Conservation (phyloP, 2,329 filamentous ascomycete genomes). For the Aspergillus amoenus region DNA sequence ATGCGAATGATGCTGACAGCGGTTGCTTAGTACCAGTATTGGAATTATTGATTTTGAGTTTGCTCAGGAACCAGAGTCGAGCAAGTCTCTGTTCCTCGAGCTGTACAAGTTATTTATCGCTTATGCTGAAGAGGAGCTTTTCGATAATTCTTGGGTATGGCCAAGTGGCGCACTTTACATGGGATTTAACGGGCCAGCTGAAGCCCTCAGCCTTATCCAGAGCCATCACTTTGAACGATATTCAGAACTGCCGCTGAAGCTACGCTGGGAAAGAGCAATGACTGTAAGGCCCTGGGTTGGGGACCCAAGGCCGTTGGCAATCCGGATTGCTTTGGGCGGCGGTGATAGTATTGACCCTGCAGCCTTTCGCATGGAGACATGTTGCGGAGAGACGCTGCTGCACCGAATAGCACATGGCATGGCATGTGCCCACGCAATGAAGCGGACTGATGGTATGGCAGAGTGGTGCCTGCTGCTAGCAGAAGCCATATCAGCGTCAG, state of each 20-base stretch:
- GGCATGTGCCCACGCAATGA: fast-evolving
- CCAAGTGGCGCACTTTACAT: not conserved
- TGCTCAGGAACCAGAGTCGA: not conserved
- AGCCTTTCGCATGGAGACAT: not conserved
- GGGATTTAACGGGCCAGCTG: not conserved
- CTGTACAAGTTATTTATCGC: not conserved
- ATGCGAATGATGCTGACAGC: not conserved
- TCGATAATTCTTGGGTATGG: not conserved
- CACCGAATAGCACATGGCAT: not conserved
- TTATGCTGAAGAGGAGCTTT: not conserved
- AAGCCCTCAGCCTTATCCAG: not conserved
- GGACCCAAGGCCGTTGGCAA: not conserved
- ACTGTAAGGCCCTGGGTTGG: not conserved
- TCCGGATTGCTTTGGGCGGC: not conserved
- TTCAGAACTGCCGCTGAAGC: not conserved
- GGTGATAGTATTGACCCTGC: not conserved
- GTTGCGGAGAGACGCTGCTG: not conserved
- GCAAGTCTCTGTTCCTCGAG: not conserved
- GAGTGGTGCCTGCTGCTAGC: not conserved
- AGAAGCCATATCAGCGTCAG: not conserved
- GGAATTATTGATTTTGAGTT: fast-evolving
- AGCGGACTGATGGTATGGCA: not conserved
- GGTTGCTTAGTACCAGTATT: not conserved
- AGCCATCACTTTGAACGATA: not conserved
- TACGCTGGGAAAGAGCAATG: not conserved